Evolutionary conservation across 495 filamentous ascomycete genomes (phyloP), one percentile per base, ranked within the genome.

Genomic region (Penicillium flavigenum): DNA sequence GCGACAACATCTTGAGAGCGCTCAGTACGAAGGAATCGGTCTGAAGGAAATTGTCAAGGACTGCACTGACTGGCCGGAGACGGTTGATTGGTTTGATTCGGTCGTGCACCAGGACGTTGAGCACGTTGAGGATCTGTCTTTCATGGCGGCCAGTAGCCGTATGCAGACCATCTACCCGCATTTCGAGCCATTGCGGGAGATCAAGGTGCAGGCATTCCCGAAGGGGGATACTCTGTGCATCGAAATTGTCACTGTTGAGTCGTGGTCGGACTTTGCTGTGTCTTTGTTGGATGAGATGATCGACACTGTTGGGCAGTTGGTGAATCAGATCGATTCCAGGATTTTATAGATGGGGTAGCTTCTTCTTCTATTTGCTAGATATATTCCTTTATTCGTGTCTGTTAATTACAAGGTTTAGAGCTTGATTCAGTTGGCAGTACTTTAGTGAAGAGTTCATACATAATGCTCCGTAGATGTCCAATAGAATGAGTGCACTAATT

Each of bases 151-250:
- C 1, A 61, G 56, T 41, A 66, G 66, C 3, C 52, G 56, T 2
- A 66, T 77, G 36, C 72, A 79, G 61, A 79, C 76, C 1, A 54
- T 79, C 5, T 78, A 78, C 44, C 72, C 72, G 1, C 74, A 74
- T 36, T 63, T 70, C 44, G 76, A 78, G 47, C 75, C 76, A 6
- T 49, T 78, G 43, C 61, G 74, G 34, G 75, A 78, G 63, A 76
- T 73, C 72, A 78, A 79, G 63, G 63, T 76, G 17, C 75, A 78
- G 63, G 74, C 76, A 8, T 79, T 77, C 31, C 47, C 47, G 0
- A 60, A 68, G 26, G 71, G 67, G 0, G 72, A 76, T 47, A 71
- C 45, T 11, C 22, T 78, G 59, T 72, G 65, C 45, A 44, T 79
- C 3, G 75, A 79, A 62, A 66, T 79, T 46, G 68, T 77, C 22